Conservation (phyloP, 2,329 filamentous ascomycete species). For the Cadophora gregata region DNA sequence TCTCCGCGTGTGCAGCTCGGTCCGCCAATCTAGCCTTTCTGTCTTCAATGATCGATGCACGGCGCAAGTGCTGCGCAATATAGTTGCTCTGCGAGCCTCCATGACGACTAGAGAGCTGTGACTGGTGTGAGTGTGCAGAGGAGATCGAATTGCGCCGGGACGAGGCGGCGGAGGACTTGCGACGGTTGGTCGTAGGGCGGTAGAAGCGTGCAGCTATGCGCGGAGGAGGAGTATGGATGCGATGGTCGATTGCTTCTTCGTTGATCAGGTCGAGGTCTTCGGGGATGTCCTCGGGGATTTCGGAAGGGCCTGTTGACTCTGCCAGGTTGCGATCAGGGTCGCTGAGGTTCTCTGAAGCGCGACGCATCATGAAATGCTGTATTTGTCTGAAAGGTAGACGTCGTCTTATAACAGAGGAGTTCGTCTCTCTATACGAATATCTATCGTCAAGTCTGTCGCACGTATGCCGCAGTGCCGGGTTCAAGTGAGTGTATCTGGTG, state of each 20-base stretch:
- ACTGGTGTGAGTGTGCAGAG: constrained; percentile 63
- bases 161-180: constrained; percentile 77
- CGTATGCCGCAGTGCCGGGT: constrained; percentile 15
- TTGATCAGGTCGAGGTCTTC: constrained; percentile 42
- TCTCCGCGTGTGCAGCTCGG: constrained; percentile 81
- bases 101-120: constrained; percentile 50
- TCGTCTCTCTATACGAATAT: constrained; percentile 3
- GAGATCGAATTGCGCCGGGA: constrained; percentile 82
- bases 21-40: constrained; percentile 81
- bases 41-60: constrained; percentile 80
- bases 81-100: constrained; percentile 74
- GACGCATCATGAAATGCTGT: constrained; percentile 40
- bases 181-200: constrained; percentile 67
- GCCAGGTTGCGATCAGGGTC: constrained; percentile 45
- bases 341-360: constrained; percentile 42
- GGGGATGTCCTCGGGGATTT: constrained; percentile 35
- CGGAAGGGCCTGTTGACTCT: constrained; percentile 38
- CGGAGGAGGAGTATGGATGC: constrained; percentile 68
- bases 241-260: constrained; percentile 40
- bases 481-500: constrained; percentile 28
- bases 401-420: constrained; percentile 11
- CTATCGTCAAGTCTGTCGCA: background rate
- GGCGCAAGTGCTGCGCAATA: constrained; percentile 78
- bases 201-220: constrained; percentile 82
- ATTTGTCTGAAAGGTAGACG: constrained; percentile 10